Conservation (phyloP, 768 basidiomycete species). For the Tricholoma terreum region DNA sequence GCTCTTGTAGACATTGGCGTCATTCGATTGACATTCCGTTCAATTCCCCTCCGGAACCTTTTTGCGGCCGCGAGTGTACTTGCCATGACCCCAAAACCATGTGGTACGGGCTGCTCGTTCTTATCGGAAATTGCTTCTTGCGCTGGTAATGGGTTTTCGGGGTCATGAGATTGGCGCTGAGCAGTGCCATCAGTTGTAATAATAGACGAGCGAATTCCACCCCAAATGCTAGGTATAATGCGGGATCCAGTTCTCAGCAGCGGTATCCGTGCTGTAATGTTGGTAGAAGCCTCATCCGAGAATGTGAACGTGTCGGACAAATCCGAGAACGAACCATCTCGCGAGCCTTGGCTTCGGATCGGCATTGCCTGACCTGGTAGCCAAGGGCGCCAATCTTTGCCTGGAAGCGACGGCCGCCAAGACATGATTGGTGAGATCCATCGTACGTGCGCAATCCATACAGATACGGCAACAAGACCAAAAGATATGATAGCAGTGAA, state of each 20-base stretch:
- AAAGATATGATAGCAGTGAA: constrained; percentile 12
- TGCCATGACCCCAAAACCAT: not conserved
- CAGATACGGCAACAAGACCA: constrained; percentile 3
- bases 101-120: not conserved
- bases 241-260: too few species aligned
- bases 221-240: not conserved
- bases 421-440: constrained; percentile 11
- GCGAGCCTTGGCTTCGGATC: not conserved
- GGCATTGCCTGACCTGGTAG: not conserved
- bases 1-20: too few species aligned
- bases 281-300: constrained; percentile 2
- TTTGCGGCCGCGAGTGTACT: not conserved
- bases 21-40: not conserved
- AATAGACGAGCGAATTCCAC: not conserved
- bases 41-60: not conserved
- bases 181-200: not conserved
- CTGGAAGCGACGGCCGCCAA: constrained; percentile 5
- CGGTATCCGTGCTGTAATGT: constrained; percentile 2
- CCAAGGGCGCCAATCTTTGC: not conserved
- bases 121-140: not conserved
- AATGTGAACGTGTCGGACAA: constrained; percentile 4
- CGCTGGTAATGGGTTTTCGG: not conserved
- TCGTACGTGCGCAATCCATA: constrained; percentile 16
- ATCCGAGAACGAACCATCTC: constrained; percentile 9
- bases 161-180: not conserved